Percentiles rank a stretch among this genome's conserved stretches.
phyloP scores from a whole-genome alignment of 2,329 filamentous ascomycete species.

The Pseudocercospora fijiensis region DNA sequence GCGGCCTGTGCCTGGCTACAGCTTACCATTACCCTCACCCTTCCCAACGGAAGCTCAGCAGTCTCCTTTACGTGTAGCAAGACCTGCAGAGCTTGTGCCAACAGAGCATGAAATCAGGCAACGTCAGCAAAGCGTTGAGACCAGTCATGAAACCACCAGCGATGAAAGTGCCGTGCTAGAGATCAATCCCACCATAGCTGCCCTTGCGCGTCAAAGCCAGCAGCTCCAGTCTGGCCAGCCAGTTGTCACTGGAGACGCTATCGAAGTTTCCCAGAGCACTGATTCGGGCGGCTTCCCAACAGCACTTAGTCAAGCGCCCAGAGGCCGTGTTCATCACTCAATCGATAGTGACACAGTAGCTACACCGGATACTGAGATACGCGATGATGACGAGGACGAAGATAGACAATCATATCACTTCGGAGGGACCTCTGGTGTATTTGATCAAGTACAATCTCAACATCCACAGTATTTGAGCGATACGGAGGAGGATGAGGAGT shows the following conservation, averaged over 20 bases:
- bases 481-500: conserved; percentile 28
- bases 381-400: conserved; percentile 7
- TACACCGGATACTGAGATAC: conserved; percentile 8
- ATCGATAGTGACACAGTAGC: conserved; percentile 5
- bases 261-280: not conserved
- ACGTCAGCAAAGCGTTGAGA: not conserved
- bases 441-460: conserved; percentile 7
- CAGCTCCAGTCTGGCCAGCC: not conserved
- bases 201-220: conserved; percentile 7
- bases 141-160: not conserved
- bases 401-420: conserved; percentile 9
- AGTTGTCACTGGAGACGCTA: not conserved
- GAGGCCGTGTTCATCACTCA: not conserved
- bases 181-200: conserved; percentile 15
- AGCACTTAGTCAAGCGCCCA: not conserved
- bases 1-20: conserved; percentile 32
- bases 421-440: conserved; percentile 2
- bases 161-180: conserved; percentile 10
- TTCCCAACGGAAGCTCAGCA: conserved; percentile 30
- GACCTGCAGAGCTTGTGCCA: not conserved
- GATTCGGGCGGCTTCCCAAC: conserved; percentile 2
- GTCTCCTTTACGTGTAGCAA: conserved; percentile 2
- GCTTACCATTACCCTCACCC: conserved; percentile 38
- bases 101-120: conserved; percentile 4
- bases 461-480: conserved; percentile 20